phyloP scores from a whole-genome alignment of 192 early-diverging fungal species.

The Helicostylum pulchrum region DNA sequence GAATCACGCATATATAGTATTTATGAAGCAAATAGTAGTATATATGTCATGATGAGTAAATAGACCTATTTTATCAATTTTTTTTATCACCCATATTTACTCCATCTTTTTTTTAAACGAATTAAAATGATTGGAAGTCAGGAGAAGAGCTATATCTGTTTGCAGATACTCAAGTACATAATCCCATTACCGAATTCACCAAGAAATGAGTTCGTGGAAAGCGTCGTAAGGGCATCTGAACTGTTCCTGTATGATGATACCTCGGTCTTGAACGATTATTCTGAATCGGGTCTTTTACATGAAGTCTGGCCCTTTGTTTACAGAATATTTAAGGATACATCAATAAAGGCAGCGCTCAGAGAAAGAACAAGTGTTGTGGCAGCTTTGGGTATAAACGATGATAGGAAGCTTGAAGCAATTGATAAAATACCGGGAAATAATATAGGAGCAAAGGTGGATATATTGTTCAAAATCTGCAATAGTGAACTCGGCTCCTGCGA shows the following conservation, averaged over 20 bases:
- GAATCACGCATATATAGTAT: too few species aligned
- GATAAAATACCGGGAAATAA: not conserved
- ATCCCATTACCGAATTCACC: not conserved
- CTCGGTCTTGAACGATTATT: not conserved
- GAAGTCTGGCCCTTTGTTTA: conserved; percentile 2
- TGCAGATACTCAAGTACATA: conserved; percentile 5
- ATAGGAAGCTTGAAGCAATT: not conserved
- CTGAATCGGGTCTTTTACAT: conserved; percentile 9
- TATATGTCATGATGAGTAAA: too few species aligned
- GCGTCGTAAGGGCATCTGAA: conserved; percentile 2
- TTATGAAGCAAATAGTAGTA: too few species aligned
- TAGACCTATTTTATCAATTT: too few species aligned
- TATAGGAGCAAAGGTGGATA: not conserved
- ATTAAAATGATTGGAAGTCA: conserved; percentile 6
- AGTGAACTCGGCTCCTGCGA: not conserved
- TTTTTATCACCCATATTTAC: too few species aligned
- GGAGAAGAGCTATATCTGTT: conserved; percentile 3
- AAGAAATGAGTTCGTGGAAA: conserved; percentile 3
- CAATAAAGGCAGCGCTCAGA: not conserved
- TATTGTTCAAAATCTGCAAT: not conserved
- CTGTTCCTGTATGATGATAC: not conserved
- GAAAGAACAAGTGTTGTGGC: not conserved
- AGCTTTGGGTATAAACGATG: not conserved
- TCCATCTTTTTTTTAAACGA: too few species aligned
- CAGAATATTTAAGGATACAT: not conserved